A percentile compares a stretch with the other conserved stretches of the same genome.
Evolutionary conservation across 768 basidiomycete genomes (phyloP).

Genomic region (Paxillus rubicundulus): DNA sequence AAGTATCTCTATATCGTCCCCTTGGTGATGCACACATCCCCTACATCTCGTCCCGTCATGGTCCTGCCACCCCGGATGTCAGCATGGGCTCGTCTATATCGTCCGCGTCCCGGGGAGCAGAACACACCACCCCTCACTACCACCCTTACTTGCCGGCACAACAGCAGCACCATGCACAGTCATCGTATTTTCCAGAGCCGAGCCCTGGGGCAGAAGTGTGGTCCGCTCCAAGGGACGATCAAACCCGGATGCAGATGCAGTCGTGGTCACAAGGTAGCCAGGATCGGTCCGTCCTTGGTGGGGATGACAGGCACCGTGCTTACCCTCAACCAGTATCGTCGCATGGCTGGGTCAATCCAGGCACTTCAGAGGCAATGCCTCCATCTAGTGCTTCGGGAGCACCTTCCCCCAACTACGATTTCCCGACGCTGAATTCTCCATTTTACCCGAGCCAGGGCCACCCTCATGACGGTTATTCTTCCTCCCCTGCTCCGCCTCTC

Average conservation of each 20-base stretch:
- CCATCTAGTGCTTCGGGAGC: slow-evolving; percentile 21
- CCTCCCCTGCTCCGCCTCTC: slow-evolving; percentile 33
- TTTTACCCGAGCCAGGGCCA: slow-evolving; percentile 48
- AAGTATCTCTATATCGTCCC: slow-evolving; percentile 18
- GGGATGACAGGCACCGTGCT: slow-evolving; percentile 30
- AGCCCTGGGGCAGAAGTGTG: slow-evolving; percentile 19
- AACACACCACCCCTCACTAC: slow-evolving; percentile 23
- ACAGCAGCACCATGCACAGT: slow-evolving; percentile 21
- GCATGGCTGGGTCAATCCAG: slow-evolving; percentile 23
- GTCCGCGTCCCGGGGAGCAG: slow-evolving; percentile 26
- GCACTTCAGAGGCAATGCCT: slow-evolving; percentile 23
- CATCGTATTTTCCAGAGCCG: slow-evolving; percentile 25
- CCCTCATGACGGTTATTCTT: slow-evolving; percentile 31
- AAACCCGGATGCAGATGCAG: slow-evolving; percentile 16
- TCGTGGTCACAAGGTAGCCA: slow-evolving; percentile 28
- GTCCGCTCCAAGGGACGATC: slow-evolving; percentile 22
- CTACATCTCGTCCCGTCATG: slow-evolving; percentile 26
- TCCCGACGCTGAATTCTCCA: slow-evolving; percentile 57
- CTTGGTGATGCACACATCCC: slow-evolving; percentile 26
- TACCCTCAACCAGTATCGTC: slow-evolving; percentile 25
- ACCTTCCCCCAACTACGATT: slow-evolving; percentile 29
- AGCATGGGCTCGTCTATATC: slow-evolving; percentile 17
- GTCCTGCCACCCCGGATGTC: slow-evolving; percentile 26
- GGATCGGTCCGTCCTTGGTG: slow-evolving; percentile 10
- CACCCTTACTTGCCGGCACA: slow-evolving; percentile 24